Conservation (phyloP, 192 early-diverging fungal species). For the Physocladia obscura region DNA sequence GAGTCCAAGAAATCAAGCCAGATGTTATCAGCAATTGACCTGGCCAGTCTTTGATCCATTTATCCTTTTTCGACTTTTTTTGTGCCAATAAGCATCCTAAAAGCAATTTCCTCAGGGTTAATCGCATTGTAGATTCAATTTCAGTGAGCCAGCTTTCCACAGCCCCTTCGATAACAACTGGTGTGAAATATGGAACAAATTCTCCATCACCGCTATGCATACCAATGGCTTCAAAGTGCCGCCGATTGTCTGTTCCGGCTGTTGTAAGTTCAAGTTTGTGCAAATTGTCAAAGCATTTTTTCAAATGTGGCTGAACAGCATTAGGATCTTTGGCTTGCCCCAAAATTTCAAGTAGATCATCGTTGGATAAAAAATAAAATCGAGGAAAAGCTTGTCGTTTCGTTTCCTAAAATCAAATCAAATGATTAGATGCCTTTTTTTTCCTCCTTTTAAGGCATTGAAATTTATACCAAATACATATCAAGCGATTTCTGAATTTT, state of each 20-base stretch:
- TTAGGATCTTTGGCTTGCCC: constrained; percentile 60
- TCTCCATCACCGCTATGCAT: constrained; percentile 67
- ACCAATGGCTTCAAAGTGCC: constrained; percentile 55
- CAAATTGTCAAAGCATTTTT: constrained; percentile 63
- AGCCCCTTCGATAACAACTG: constrained; percentile 55
- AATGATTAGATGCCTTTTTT: background rate
- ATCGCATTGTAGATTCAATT: constrained; percentile 52
- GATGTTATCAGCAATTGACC: constrained; percentile 59
- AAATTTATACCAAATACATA: constrained; percentile 49
- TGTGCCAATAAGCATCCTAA: constrained; percentile 47
- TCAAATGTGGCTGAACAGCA: constrained; percentile 60
- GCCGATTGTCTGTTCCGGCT: constrained; percentile 50
- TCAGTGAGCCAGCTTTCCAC: constrained; percentile 59
- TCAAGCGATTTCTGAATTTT: constrained; percentile 65
- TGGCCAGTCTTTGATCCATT: constrained; percentile 65
- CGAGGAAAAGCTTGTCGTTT: constrained; percentile 60
- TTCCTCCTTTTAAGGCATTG: background rate
- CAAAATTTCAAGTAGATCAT: constrained; percentile 60
- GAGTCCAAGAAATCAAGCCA: constrained; percentile 58
- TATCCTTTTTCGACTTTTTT: constrained; percentile 63
- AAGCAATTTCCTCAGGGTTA: constrained; percentile 52
- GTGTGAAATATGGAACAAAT: constrained; percentile 55
- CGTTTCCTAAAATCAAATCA: constrained; percentile 40
- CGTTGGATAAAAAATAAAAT: constrained; percentile 65
- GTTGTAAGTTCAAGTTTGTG: constrained; percentile 52